Percentiles rank a stretch among this genome's conserved stretches.
These are phyloP conservation scores for Exutisphaerella laricina DNA, from an alignment of 2,329 filamentous ascomycete species.

Conservation along the genomic window DNA sequence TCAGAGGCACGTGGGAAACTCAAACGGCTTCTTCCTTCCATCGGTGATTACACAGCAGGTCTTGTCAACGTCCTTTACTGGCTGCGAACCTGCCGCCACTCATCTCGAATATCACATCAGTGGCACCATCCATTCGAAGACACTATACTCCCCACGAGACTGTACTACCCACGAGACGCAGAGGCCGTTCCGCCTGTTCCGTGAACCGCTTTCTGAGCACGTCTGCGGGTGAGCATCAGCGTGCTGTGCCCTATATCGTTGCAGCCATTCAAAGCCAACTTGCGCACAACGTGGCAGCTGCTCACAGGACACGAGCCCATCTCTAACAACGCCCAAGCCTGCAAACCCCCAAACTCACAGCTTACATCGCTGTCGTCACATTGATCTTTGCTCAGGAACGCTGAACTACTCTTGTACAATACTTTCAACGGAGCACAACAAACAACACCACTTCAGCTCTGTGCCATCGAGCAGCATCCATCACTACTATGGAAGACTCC, in stretches of 20 bases:
- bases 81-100: too few relatives aligned
- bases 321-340: neutral
- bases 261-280: constrained; percentile 10
- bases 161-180: constrained; percentile 1
- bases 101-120: too few relatives aligned
- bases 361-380: neutral
- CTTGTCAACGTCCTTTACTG: too few relatives aligned
- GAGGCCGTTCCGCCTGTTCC: neutral
- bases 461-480: neutral
- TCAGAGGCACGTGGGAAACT: too few relatives aligned
- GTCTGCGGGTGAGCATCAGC: neutral
- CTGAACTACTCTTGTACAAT: neutral
- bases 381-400: neutral
- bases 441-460: neutral
- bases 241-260: neutral
- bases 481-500: constrained; percentile 27
- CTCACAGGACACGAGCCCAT: neutral
- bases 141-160: too few relatives aligned
- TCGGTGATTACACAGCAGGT: too few relatives aligned
- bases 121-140: too few relatives aligned
- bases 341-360: constrained; percentile 1
- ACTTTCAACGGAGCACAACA: neutral
- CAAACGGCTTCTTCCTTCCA: too few relatives aligned
- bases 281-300: constrained; percentile 6
- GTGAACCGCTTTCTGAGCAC: neutral